A percentile compares a stretch with the other conserved stretches of the same genome.
Evolutionary conservation across 257 asterid species (phyloP).

Genomic region (Solanum pennellii): DNA sequence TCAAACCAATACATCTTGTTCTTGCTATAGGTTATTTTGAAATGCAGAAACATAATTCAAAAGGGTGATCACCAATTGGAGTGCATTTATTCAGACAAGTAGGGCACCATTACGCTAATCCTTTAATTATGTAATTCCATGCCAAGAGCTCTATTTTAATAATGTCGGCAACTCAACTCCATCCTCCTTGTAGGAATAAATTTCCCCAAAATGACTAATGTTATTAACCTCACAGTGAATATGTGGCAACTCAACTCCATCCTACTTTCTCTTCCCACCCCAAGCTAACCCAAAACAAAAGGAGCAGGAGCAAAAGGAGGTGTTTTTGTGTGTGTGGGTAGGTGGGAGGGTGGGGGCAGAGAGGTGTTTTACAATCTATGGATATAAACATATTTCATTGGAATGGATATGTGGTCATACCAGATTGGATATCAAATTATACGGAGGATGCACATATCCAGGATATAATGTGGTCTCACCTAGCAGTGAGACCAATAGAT

Average conservation of each 20-base stretch:
- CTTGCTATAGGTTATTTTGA: background rate
- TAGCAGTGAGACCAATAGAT: background rate
- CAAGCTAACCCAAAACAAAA: background rate
- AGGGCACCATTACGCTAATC: background rate
- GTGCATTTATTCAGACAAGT: background rate
- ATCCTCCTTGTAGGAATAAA: background rate
- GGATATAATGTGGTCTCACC: background rate
- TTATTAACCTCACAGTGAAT: background rate
- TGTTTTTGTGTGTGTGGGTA: background rate
- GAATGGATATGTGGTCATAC: background rate
- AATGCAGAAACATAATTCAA: background rate
- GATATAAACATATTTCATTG: background rate
- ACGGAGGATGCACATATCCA: background rate
- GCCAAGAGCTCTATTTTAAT: background rate
- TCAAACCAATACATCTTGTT: background rate
- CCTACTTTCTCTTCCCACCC: background rate
- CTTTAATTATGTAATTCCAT: background rate
- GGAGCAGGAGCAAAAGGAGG: background rate
- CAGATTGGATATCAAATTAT: background rate
- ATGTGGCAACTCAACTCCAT: too few species aligned
- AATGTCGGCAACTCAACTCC: background rate
- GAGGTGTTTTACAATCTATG: background rate
- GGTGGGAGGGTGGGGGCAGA: background rate
- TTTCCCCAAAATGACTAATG: background rate
- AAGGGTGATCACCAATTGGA: background rate